phyloP scores from a whole-genome alignment of 192 early-diverging fungal genomes.

The Rhizophagus clarus region DNA sequence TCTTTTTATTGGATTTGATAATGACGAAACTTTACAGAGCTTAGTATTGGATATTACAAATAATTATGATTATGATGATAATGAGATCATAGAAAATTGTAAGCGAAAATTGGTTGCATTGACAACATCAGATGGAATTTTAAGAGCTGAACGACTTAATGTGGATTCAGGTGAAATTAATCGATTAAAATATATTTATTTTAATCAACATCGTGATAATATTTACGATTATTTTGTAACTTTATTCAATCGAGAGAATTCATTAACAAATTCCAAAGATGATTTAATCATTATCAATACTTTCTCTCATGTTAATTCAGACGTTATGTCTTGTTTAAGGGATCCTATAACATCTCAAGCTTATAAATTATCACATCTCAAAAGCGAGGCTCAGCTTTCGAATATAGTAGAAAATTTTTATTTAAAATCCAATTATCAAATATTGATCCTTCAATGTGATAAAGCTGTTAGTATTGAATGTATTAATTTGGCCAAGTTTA shows the following conservation, averaged over 20 bases:
- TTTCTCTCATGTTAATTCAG: conserved; percentile 19
- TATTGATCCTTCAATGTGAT: conserved; percentile 27
- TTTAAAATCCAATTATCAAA: not conserved
- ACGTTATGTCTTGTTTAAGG: not conserved
- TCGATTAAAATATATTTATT: conserved; percentile 12
- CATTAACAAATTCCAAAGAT: not conserved
- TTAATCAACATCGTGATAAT: conserved; percentile 5
- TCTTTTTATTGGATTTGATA: conserved; percentile 30
- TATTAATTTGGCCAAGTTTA: conserved; percentile 23
- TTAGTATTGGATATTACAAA: conserved; percentile 15
- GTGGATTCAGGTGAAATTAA: not conserved
- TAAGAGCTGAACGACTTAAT: conserved; percentile 11
- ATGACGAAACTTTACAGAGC: conserved; percentile 29
- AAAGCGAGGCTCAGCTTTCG: not conserved
- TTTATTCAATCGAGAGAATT: not conserved
- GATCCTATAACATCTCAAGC: not conserved
- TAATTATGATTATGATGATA: not conserved
- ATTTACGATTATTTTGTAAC: conserved; percentile 6
- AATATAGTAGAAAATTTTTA: not conserved
- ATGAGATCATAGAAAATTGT: conserved; percentile 3
- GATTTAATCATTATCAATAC: conserved; percentile 14
- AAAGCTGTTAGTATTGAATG: not conserved
- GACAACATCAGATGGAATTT: conserved; percentile 23
- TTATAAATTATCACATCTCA: conserved; percentile 12
- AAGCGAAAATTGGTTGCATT: conserved; percentile 10